A percentile compares a stretch with the other conserved stretches of the same genome.
phyloP scores from a whole-genome alignment of 441 rosid species.

The Adansonia rubrostipa region DNA sequence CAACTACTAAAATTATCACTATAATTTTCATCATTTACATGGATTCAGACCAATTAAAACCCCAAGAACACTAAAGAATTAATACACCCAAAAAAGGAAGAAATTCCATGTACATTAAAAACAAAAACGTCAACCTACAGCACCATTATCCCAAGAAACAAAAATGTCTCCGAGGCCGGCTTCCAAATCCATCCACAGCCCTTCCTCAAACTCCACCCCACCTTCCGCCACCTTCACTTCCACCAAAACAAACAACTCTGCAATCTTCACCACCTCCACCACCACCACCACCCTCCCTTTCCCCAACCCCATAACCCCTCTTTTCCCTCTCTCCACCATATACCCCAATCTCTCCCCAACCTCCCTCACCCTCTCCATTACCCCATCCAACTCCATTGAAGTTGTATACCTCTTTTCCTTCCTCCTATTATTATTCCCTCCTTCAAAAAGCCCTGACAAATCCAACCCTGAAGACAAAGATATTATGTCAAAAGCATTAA shows the following conservation, averaged over 20 bases:
- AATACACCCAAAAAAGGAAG: neutral
- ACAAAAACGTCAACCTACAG: conserved; percentile 52
- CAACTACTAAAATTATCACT: neutral
- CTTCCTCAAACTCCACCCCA: conserved; percentile 52
- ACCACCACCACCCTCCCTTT: conserved; percentile 55
- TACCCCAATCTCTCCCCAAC: conserved; percentile 71
- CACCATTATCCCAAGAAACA: conserved; percentile 62
- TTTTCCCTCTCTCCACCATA: conserved; percentile 59
- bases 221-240: conserved; percentile 58
- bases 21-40: conserved; percentile 3
- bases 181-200: conserved; percentile 67
- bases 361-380: conserved; percentile 60
- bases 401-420: conserved; percentile 67
- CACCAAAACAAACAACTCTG: conserved; percentile 55
- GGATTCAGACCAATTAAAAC: neutral
- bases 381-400: conserved; percentile 52
- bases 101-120: neutral
- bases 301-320: conserved; percentile 58
- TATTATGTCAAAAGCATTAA: conserved; percentile 78
- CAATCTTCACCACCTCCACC: conserved; percentile 56
- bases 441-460: conserved; percentile 80
- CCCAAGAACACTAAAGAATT: conserved; percentile 3
- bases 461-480: conserved; percentile 78
- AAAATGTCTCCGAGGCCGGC: conserved; percentile 66
- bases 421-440: conserved; percentile 25